Evolutionary conservation across 1,139 yeast genomes (phyloP), one percentile per base, ranked within the genome.

Genomic region (Yamadazyma sp.): DNA sequence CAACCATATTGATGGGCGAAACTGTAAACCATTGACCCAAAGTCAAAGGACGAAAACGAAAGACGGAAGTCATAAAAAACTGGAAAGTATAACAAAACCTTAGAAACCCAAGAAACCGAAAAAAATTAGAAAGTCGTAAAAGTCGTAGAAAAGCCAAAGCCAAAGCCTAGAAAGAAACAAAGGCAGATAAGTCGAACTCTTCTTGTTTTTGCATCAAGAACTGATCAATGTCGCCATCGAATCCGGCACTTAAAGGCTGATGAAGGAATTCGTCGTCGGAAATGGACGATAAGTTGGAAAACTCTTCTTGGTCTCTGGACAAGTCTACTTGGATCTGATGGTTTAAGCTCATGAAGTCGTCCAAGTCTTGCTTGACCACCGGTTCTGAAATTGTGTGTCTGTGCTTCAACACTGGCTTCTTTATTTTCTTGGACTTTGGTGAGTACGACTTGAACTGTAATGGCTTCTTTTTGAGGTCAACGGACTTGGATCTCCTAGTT

Each of bases 391-490:
- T 50, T 8, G 61, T 51, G 25, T 55, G 54, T 46, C 59, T 55
- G 30, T 48, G 52, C 33, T 37, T 41, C 26, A 46, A 38, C 31
- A 40, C 36, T 40, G 60, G 59, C 45, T 55, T 57, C 42, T 50
- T 55, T 37, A 50, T 51, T 41, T 55, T 55, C 28, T 47, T 38
- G 4, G 38, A 8, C 40, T 53, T 57, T 33, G 73, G 72, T 7
- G 69, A 66, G 55, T 67, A 66, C n/a, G 64, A 54, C 47, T 65
- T 69, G 56, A 65, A 68, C 49, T 65, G 73, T 41, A 66, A 57
- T 40, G 61, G 64, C 36, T 62, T 47, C 41, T 55, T 64, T 48
- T 57, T 58, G 42, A 51, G 37, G 35, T 55, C 51, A 20, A 53
- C 49, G 6, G 66, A 59, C 44, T 59, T 62, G 16, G 66, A 49